Evolutionary conservation across 2,329 filamentous ascomycete genomes (phyloP), one percentile per base, ranked within the genome.

Genomic region (Penicillium brevicompactum): DNA sequence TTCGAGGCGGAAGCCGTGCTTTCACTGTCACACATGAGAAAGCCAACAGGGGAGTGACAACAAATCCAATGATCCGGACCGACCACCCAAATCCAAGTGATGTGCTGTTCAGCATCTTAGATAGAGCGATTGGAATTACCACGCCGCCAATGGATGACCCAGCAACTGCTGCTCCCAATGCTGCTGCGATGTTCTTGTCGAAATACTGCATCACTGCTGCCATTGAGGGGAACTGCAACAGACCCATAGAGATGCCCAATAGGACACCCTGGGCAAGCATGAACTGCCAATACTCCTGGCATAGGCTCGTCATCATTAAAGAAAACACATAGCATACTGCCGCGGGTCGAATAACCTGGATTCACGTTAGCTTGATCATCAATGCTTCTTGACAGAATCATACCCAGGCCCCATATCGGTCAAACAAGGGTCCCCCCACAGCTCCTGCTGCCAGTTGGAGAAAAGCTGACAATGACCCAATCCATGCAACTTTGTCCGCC

Each of bases 271-370:
- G 65, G 1, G 60, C 61, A 2, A 71, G 60, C 11, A 84, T 69
- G 60, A 83, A 78, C 32, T 84, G 81, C 57, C 77, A 84, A 65
- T 82, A 84, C 49, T 81, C 59, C 0, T 74, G 79, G 43, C 76
- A 85, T 53, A 88, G 70, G 7, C 78, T 81, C 0, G 82, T 77
- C 84, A 87, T 86, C 83, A 88, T 87, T 5, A 88, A 65, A 2
- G 83, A 81, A 51, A 87, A 82, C 14, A 87, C 80, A 11, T 48
- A 59, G 0, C 55, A 24, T 4, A 56, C 4, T 2, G 50, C 53
- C 6, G 42, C 32, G 5, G 49, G 50, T 5, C 51, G 56, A 24
- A 61, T 55, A 14, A 62, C 53, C 55, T 54, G 40, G 27, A 9
- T 27, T 4, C 5, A 22, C n/a, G 34, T 40, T 24, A 40, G 46